A percentile compares a stretch with the other conserved stretches of the same genome.
phyloP scores from a whole-genome alignment of 2,329 filamentous ascomycete genomes.

The Colletotrichum higginsianum region DNA sequence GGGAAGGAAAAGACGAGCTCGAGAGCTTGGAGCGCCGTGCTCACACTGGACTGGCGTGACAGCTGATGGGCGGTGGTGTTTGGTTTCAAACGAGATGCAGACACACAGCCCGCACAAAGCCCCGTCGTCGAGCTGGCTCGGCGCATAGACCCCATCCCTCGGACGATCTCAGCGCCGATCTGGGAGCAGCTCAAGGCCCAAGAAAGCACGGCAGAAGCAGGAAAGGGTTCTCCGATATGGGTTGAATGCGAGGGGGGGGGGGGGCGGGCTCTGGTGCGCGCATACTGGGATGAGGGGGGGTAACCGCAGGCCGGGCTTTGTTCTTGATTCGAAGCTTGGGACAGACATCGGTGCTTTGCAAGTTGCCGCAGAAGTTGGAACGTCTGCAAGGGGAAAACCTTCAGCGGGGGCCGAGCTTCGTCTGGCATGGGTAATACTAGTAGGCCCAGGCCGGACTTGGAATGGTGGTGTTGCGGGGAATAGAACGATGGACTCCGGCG shows the following conservation, averaged over 20 bases:
- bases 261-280: neutral
- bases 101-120: constrained; percentile 27
- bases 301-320: neutral
- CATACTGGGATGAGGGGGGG: neutral
- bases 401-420: constrained; percentile 22
- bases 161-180: constrained; percentile 40
- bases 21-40: constrained; percentile 33
- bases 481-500: neutral
- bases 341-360: constrained; percentile 26
- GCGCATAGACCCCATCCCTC: constrained; percentile 40
- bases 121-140: constrained; percentile 23
- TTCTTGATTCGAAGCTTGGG: constrained; percentile 21
- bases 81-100: constrained; percentile 39
- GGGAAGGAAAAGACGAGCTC: constrained; percentile 16
- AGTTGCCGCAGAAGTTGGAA: constrained; percentile 1
- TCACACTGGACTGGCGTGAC: constrained; percentile 25
- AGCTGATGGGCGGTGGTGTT: constrained; percentile 37
- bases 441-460: neutral
- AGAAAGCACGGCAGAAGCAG: constrained; percentile 8
- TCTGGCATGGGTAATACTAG: neutral
- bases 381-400: constrained; percentile 28
- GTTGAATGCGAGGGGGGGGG: neutral
- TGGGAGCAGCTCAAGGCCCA: neutral
- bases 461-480: neutral
- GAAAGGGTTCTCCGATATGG: neutral